Evolutionary conservation across 2,329 filamentous ascomycete genomes (phyloP), one percentile per base, ranked within the genome.

Genomic region (Fusarium pseudoanthophilum): DNA sequence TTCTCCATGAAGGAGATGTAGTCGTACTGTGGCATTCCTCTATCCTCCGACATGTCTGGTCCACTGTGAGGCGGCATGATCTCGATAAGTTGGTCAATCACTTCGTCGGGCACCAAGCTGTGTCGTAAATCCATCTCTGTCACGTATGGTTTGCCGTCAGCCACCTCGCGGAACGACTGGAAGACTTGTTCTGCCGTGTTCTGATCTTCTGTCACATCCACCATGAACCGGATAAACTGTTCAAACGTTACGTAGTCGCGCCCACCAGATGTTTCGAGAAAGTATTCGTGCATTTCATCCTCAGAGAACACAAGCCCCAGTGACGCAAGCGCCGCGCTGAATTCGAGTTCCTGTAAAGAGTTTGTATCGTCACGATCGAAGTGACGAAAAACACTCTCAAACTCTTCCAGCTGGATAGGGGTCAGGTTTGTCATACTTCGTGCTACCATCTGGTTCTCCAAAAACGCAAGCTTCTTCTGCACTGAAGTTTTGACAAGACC

Each of bases 161-260:
- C 96, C 51, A 99, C 96, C 83, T 99, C 96, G 65, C 92, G 91
- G 89, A 99, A 99, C 73, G 93, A 97, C 84, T 99, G 95, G 86
- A 96, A 98, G 10, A 99, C 96, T 82, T 99, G 96, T 83, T 98
- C 96, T 18, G 96, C 96, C 8, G 95, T 98, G 82, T 99, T 98
- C 84, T 99, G 96, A 80, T 99, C 96, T 83, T 99, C 96, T 18
- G 96, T 99, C 56, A 98, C 96, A 77, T 97, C 94, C 53, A 99
- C 96, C 96, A 99, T 99, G 87, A 99, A 99, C 43, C 94, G 92
- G 81, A 99, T 99, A 80, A 99, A 99, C 83, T 98, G 95, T 85
- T 99, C 96, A 80, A 99, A 99, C 9, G 93, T 96, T 58, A 99
- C 96, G 74, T 92, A 90, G 82, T 92, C 92, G 74, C 86, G 89